Conservation (phyloP, 441 rosid species). For the Pelargonium citronellum region DNA sequence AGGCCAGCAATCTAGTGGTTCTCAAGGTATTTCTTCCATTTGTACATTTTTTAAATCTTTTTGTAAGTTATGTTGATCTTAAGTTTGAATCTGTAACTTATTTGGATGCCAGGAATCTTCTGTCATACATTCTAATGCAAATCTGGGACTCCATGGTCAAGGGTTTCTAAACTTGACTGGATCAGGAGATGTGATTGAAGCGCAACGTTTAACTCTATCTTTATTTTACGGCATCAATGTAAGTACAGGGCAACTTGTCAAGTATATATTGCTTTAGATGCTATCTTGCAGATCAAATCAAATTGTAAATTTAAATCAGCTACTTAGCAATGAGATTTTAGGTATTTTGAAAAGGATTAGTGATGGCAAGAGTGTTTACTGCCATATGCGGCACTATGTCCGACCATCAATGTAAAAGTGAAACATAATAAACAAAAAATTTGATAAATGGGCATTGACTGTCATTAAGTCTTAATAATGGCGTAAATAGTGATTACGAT, state of each 20-base stretch:
- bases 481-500: neutral
- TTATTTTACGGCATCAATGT: constrained; percentile 69
- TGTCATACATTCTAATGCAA: constrained; percentile 80
- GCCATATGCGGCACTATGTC: neutral
- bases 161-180: constrained; percentile 77
- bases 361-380: neutral
- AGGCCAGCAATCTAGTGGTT: constrained; percentile 80
- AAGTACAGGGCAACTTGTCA: constrained; percentile 28
- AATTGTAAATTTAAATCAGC: neutral
- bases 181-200: constrained; percentile 71
- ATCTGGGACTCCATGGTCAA: constrained; percentile 90
- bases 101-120: constrained; percentile 60
- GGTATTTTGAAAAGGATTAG: neutral
- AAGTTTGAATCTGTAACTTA: constrained; percentile 12
- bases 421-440: neutral
- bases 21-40: constrained; percentile 53
- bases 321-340: neutral
- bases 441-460: neutral
- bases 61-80: constrained; percentile 14
- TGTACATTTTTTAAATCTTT: neutral
- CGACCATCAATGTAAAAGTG: neutral
- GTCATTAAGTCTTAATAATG: neutral
- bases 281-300: neutral
- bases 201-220: constrained; percentile 74
- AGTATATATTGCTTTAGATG: neutral